phyloP scores from a whole-genome alignment of 208 protist genomes.

The Strigomonas galati region DNA sequence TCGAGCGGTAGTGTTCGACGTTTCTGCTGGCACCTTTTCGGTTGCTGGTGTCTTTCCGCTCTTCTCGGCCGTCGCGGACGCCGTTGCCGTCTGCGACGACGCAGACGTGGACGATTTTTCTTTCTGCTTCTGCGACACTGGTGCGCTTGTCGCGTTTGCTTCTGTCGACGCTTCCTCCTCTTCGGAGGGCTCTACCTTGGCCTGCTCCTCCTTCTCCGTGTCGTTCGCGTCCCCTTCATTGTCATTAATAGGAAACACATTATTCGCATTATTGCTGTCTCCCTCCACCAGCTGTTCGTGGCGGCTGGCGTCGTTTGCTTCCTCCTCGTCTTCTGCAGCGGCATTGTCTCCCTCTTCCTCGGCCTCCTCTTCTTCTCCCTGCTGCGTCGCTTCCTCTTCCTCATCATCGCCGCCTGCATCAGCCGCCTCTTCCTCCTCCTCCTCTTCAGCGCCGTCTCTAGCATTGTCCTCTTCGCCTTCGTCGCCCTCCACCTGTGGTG shows the following conservation, averaged over 20 bases:
- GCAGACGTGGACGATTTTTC: neutral
- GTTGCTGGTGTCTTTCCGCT: neutral
- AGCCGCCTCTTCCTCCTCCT: neutral
- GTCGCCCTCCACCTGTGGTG: neutral
- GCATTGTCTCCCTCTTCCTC: neutral
- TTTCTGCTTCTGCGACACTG: neutral
- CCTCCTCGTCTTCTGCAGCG: neutral
- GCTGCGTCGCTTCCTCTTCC: slow-evolving; percentile 1
- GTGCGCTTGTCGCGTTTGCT: neutral
- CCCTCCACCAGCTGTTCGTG: too few species aligned
- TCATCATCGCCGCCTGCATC: neutral
- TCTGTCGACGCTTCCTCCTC: neutral
- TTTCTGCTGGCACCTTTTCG: neutral
- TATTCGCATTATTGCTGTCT: too few species aligned
- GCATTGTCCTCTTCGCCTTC: neutral
- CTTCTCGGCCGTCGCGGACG: neutral
- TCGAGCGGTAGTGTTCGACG: neutral
- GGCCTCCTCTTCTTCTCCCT: neutral
- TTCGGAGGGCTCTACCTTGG: neutral
- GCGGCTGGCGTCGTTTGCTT: neutral
- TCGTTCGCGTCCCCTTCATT: too few species aligned
- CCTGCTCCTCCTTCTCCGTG: neutral
- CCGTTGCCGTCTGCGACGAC: neutral
- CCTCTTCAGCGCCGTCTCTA: neutral
- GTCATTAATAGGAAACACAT: too few species aligned